Percentiles rank a stretch among this genome's conserved stretches.
Conservation (phyloP, 2,329 filamentous ascomycete genomes). For the Ceratocystis harringtonii region DNA sequence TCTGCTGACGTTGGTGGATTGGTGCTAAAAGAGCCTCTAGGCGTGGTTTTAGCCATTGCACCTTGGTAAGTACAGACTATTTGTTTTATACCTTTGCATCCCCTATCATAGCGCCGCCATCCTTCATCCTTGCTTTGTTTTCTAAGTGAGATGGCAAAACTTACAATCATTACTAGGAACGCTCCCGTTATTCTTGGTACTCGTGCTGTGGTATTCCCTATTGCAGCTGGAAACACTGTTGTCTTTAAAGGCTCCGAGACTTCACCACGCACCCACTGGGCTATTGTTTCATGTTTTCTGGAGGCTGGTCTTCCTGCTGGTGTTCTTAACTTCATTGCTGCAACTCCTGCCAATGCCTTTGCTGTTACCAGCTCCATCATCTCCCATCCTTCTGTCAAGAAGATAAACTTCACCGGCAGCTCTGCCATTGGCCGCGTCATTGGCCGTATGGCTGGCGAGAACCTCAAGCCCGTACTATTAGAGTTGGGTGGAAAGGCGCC, state of each 20-base stretch:
- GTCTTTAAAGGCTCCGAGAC: slow-evolving; percentile 59
- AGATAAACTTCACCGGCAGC: slow-evolving; percentile 77
- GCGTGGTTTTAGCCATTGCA: slow-evolving; percentile 63
- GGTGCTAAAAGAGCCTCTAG: slow-evolving; percentile 60
- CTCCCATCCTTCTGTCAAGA: slow-evolving; percentile 50
- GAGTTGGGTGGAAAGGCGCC: slow-evolving; percentile 75
- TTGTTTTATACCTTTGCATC: background rate
- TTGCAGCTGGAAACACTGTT: slow-evolving; percentile 65
- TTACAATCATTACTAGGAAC: slow-evolving; percentile 30
- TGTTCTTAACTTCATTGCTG: slow-evolving; percentile 56
- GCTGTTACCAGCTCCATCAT: slow-evolving; percentile 54
- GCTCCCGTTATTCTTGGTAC: slow-evolving; percentile 40
- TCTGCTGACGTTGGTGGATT: slow-evolving; percentile 35
- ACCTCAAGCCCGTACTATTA: slow-evolving; percentile 65
- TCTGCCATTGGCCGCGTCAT: slow-evolving; percentile 61
- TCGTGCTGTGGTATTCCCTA: slow-evolving; percentile 43
- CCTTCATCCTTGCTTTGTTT: background rate
- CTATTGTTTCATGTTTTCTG: slow-evolving; percentile 47
- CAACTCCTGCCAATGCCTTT: slow-evolving; percentile 49
- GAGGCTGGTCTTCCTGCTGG: slow-evolving; percentile 65
- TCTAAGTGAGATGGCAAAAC: background rate
- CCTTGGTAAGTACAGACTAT: slow-evolving; percentile 47
- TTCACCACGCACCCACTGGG: slow-evolving; percentile 48
- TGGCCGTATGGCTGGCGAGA: slow-evolving; percentile 50
- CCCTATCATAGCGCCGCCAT: background rate